Evolutionary conservation across 2,329 filamentous ascomycete species (phyloP).

Genomic region (Cucurbitaria berberidis): DNA sequence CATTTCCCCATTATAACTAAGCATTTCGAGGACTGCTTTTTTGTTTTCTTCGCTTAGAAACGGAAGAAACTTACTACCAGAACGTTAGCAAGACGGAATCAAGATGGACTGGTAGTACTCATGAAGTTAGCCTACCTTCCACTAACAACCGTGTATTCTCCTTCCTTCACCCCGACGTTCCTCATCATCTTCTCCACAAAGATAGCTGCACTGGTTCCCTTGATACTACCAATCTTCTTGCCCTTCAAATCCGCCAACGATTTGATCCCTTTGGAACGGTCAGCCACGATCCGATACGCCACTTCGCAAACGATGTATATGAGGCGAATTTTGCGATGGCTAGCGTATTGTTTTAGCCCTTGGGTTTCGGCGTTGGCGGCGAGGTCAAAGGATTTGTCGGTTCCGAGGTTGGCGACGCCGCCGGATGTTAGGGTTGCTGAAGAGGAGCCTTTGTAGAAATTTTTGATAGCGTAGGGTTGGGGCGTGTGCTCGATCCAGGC

Average conservation of each 20-base stretch:
- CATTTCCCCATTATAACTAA: no score
- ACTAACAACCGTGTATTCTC: constrained; percentile 22
- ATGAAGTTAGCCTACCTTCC: constrained; percentile 9
- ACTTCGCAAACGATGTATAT: constrained; percentile 40
- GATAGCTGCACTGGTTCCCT: constrained; percentile 18
- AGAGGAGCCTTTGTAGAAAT: constrained; percentile 31
- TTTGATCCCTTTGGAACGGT: constrained; percentile 20
- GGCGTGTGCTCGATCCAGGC: constrained; percentile 37
- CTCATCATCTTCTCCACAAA: constrained; percentile 30
- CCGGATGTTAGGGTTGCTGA: constrained; percentile 15
- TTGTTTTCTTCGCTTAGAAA: not conserved
- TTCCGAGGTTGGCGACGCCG: constrained; percentile 28
- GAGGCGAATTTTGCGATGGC: constrained; percentile 32
- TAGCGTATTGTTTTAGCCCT: constrained; percentile 30
- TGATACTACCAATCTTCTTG: constrained; percentile 32
- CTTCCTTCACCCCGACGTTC: constrained; percentile 21
- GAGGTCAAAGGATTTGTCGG: constrained; percentile 29
- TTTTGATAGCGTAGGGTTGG: constrained; percentile 30
- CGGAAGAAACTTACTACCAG: not conserved
- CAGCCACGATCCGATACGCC: constrained; percentile 33
- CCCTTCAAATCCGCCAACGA: constrained; percentile 30
- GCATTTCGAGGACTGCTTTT: no score
- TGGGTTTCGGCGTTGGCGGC: constrained; percentile 40
- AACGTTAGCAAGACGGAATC: not conserved
- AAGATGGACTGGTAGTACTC: not conserved